These are phyloP conservation scores for Fennellomyces sp. DNA, from an alignment of 371 early-diverging fungal genomes.

Conservation along the genomic window DNA sequence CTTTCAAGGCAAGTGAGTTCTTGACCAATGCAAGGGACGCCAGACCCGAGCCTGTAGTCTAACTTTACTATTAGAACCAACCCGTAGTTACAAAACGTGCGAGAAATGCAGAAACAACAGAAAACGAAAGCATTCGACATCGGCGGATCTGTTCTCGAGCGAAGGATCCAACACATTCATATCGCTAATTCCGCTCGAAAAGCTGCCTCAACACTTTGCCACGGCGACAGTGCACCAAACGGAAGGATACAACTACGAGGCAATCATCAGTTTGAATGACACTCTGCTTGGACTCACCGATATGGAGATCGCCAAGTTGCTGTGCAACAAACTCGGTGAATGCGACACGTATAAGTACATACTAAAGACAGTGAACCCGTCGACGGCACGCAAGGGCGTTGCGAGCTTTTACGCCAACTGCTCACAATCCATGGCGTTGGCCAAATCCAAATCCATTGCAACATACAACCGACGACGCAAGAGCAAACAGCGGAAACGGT, in stretches of 20 bases:
- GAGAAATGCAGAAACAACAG: conserved; percentile 6
- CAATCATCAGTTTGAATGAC: neutral
- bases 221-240: neutral
- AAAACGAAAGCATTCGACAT: no score
- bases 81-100: conserved; percentile 10
- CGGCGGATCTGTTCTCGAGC: neutral
- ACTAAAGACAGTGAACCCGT: conserved; percentile 10
- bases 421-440: conserved; percentile 3
- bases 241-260: conserved; percentile 6
- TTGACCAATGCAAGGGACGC: no score
- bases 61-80: no score
- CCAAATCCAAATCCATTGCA: neutral
- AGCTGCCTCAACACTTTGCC: neutral
- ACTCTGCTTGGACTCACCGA: neutral
- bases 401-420: conserved; percentile 13
- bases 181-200: neutral
- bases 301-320: conserved; percentile 6
- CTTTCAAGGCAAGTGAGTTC: conserved; percentile 7
- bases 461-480: neutral
- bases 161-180: neutral
- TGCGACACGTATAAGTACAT: conserved; percentile 8
- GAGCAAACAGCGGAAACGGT: conserved; percentile 4
- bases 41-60: no score
- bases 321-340: conserved; percentile 6
- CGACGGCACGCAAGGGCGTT: conserved; percentile 5